A percentile compares a stretch with the other conserved stretches of the same genome.
These are phyloP conservation scores for Lumnitzera racemosa DNA, from an alignment of 345 rosid genomes.

Conservation along the genomic window DNA sequence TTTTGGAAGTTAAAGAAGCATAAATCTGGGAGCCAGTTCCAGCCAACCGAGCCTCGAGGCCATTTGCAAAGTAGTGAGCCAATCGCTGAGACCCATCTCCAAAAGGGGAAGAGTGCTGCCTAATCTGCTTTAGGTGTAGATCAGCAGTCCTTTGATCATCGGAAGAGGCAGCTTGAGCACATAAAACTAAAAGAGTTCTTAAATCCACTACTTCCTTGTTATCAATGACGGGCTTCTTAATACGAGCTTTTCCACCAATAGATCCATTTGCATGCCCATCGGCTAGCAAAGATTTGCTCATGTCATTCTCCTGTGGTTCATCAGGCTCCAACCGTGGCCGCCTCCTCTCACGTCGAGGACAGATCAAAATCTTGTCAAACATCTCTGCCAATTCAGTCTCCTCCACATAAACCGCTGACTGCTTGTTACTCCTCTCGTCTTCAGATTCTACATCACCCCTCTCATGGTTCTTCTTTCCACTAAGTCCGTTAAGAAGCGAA, in stretches of 20 bases:
- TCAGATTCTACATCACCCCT: constrained; percentile 31
- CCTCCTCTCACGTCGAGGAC: constrained; percentile 3
- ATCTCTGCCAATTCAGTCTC: constrained; percentile 33
- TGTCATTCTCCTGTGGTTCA: constrained; percentile 10
- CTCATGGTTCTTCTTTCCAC: constrained; percentile 33
- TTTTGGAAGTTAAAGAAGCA: constrained; percentile 32
- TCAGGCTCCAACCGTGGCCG: not conserved
- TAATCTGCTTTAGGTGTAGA: constrained; percentile 62
- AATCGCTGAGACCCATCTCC: constrained; percentile 71
- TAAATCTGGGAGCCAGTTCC: constrained; percentile 53
- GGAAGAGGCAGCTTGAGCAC: constrained; percentile 73
- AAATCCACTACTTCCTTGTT: constrained; percentile 57
- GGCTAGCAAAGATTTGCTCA: constrained; percentile 13
- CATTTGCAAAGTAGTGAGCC: constrained; percentile 74
- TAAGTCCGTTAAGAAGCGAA: constrained; percentile 10
- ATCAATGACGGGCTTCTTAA: constrained; percentile 25
- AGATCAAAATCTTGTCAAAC: constrained; percentile 39
- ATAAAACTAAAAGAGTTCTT: constrained; percentile 56
- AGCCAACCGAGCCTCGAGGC: constrained; percentile 70
- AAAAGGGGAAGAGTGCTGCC: constrained; percentile 55
- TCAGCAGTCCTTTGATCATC: constrained; percentile 58
- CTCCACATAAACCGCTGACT: constrained; percentile 26
- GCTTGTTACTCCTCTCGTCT: constrained; percentile 41
- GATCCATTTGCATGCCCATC: constrained; percentile 22
- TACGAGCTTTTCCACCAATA: constrained; percentile 27